Evolutionary conservation across 1,284 basidiomycete genomes (phyloP).

Genomic region (Melampsora americana): DNA sequence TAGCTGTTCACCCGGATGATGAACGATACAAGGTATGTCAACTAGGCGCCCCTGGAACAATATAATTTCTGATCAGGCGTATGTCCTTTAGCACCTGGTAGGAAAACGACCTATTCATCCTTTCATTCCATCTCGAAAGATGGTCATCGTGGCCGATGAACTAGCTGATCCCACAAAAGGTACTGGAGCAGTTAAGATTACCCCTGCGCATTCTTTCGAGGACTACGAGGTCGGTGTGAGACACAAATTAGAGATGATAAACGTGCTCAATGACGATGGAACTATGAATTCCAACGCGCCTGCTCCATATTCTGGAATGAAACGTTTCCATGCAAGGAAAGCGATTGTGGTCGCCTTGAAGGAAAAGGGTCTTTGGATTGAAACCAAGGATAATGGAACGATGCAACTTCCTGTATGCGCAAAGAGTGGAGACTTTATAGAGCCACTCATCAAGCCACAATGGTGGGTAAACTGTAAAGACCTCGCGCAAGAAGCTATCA

Average conservation of each 20-base stretch:
- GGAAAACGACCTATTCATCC: conserved; percentile 91
- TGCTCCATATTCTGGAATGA: conserved; percentile 72
- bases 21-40: conserved; percentile 68
- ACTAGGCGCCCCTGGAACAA: background rate
- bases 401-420: conserved; percentile 92
- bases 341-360: conserved; percentile 80
- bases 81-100: conserved; percentile 68
- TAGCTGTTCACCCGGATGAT: conserved; percentile 95
- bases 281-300: conserved; percentile 92
- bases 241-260: conserved; percentile 89
- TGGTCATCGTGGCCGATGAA: conserved; percentile 84
- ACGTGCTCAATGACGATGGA: conserved; percentile 94
- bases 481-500: conserved; percentile 82
- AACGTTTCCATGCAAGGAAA: conserved; percentile 88
- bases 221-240: conserved; percentile 92
- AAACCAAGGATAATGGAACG: conserved; percentile 81
- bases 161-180: conserved; percentile 91
- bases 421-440: conserved; percentile 95
- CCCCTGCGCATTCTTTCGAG: conserved; percentile 96
- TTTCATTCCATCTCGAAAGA: conserved; percentile 72
- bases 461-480: conserved; percentile 98
- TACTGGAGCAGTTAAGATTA: conserved; percentile 98
- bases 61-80: conserved; percentile 7
- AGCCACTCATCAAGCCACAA: conserved; percentile 93
- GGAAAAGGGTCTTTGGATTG: conserved; percentile 79